Evolutionary conservation across 1,139 yeast genomes (phyloP), one percentile per base, ranked within the genome.

Genomic region (Diutina scorzettiae): DNA sequence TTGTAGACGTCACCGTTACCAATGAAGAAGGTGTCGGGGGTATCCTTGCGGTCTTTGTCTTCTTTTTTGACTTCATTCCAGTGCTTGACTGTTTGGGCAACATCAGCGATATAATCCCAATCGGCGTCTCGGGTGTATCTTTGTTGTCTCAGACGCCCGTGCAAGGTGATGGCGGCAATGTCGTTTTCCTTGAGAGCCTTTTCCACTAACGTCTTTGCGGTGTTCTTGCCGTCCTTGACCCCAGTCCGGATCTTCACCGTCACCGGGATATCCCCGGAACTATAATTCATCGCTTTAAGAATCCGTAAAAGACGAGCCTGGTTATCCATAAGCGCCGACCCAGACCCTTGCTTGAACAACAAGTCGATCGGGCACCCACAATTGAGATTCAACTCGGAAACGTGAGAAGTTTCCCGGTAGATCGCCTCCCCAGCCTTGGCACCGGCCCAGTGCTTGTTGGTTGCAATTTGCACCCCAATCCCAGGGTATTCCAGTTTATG

Each of bases 281-380:
- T 79, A 40, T 83, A 82, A 54, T 81, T 83, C 97, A 91, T 91
- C 5, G 93, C 89, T 53, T 82, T 81, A 39, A 89, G 66, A 53
- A 87, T 78, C 49, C 95, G 72, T 40, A 81, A 59, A 60, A 89
- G 63, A 53, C 86, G 76, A 1, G 94, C 80, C 7, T 95, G 94
- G 55, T 84, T 87, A 49, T 87, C 97, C 72, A 91, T 66, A 46
- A 91, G 69, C 0, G 96, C 98, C 33, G 95, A 80, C 1, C 99
- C 98, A 49, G 95, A 95, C 25, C 99, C 99, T 56, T 84, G 89
- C 51, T 91, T 74, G 60, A 80, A 93, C 21, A 91, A 68, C 51
- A 93, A 69, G 58, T 93, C 98, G 51, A 91, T 91, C 14, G 99
- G 99, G 60, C 99, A 91, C 2, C 99, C 99, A 57, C 95, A 82